Conservation (phyloP, 179 eudicot genomes). For the Gypsophila paniculata region DNA sequence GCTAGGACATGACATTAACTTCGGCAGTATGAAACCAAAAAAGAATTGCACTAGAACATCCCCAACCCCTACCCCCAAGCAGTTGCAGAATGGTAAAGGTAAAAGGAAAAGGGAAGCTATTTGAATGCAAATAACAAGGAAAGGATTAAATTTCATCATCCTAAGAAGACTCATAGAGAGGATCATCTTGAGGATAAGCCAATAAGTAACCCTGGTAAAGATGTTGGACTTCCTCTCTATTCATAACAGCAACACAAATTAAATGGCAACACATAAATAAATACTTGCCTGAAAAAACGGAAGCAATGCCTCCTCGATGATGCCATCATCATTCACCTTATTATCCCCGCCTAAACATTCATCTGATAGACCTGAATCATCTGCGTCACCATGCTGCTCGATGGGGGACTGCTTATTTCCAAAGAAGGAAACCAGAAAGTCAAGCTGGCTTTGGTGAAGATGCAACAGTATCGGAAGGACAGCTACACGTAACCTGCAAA, state of each 20-base stretch:
- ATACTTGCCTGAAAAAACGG: conserved; percentile 81
- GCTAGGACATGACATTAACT: not conserved
- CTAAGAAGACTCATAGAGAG: too few species aligned
- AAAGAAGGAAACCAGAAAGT: conserved; percentile 77
- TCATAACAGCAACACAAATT: not conserved
- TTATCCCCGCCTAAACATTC: conserved; percentile 25
- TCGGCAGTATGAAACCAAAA: not conserved
- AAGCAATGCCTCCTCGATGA: conserved; percentile 79
- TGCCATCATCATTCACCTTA: conserved; percentile 33
- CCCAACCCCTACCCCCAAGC: too few species aligned
- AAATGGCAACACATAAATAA: not conserved
- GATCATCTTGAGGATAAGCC: too few species aligned
- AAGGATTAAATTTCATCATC: too few species aligned
- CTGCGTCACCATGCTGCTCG: conserved; percentile 32
- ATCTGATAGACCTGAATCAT: conserved; percentile 36
- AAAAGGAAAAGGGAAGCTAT: too few species aligned
- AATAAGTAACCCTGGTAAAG: too few species aligned
- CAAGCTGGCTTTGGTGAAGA: conserved; percentile 95
- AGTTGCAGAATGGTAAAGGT: too few species aligned
- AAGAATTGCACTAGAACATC: too few species aligned
- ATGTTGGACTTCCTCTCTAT: too few species aligned
- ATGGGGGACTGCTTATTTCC: conserved; percentile 42
- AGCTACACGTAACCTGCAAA: conserved; percentile 65
- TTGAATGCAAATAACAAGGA: too few species aligned
- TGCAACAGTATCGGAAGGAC: conserved; percentile 79